Evolutionary conservation across 2,329 filamentous ascomycete genomes (phyloP), one percentile per base, ranked within the genome.

Genomic region (Acarospora socialis): DNA sequence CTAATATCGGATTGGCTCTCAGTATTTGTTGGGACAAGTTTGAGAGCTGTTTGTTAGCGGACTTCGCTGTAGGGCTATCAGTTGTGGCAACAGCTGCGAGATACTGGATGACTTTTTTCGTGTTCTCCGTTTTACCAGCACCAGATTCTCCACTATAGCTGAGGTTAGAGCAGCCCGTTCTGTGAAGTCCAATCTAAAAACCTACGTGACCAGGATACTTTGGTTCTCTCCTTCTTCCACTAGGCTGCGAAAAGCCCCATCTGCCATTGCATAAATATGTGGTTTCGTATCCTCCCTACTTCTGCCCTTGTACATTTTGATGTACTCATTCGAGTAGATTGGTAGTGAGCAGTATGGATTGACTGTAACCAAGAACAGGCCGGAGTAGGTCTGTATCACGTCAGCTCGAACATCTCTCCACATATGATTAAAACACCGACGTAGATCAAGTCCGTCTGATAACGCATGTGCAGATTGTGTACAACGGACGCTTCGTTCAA

Each of bases 51-150:
- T 61, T 77, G 57, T 59, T 65, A 59, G 64, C 76, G 60, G 55
- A 69, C 51, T 68, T 66, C 3, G 56, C 60, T 35, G 65, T 57
- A 2, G 77, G 68, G 0, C 77, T 75, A 37, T 95, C 87, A 0
- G 81, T 73, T 24, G 81, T 80, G 7, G 90, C 90, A 27, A 98
- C 90, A 2, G 90, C 84, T 9, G 90, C 90, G 25, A 98, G 73
- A 50, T 98, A 98, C 49, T 98, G 92, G 34, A 98, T 98, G 45
- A 98, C 90, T 55, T 98, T 98, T 53, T 98, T 98, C 10, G 90
- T 98, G 52, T 98, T 98, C 54, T 98, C 90, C 0, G 90, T 98
- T 61, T 98, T 98, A 46, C 90, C 90, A 20, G 90, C 90, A 51
- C 90, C 90, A 12, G 90, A 98, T 60, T 98, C 90, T 57, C 90